Conservation (phyloP, 1,284 basidiomycete species). For the Ceratobasidium sp. region DNA sequence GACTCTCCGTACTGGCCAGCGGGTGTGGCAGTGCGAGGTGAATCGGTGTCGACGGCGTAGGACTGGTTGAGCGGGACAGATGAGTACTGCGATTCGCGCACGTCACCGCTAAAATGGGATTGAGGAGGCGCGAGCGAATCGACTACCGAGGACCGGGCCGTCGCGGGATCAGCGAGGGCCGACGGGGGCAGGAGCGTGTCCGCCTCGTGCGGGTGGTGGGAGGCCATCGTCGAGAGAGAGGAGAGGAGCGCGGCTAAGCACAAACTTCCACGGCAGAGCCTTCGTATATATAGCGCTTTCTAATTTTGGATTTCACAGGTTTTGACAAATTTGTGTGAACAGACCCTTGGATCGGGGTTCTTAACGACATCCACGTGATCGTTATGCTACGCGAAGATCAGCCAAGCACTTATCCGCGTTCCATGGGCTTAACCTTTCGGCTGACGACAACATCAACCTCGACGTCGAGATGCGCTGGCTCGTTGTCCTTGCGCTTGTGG, state of each 20-base stretch:
- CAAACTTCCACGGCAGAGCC: not conserved
- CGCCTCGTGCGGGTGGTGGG: slow-evolving; percentile 28
- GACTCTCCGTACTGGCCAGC: slow-evolving; percentile 16
- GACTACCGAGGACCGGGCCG: slow-evolving; percentile 27
- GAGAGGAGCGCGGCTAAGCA: not conserved
- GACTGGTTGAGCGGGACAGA: slow-evolving; percentile 40
- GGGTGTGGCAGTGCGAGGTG: slow-evolving; percentile 10
- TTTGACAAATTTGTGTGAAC: not conserved
- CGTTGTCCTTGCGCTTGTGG: slow-evolving; percentile 30
- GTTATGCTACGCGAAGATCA: slow-evolving; percentile 14
- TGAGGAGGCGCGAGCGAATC: slow-evolving; percentile 34
- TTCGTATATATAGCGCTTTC: not conserved
- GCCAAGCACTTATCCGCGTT: not conserved
- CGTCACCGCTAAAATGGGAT: slow-evolving; percentile 11
- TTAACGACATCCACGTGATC: slow-evolving; percentile 23
- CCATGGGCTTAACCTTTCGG: not conserved
- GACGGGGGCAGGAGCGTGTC: slow-evolving; percentile 26
- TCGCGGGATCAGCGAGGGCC: slow-evolving; percentile 21
- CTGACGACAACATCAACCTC: not conserved
- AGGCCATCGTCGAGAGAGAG: slow-evolving; percentile 31
- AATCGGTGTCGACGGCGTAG: slow-evolving; percentile 14
- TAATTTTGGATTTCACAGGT: slow-evolving; percentile 38
- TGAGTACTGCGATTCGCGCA: slow-evolving; percentile 44
- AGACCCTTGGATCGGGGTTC: not conserved
- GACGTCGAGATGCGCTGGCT: slow-evolving; percentile 25